Evolutionary conservation across 495 filamentous ascomycete species (phyloP).

Genomic region (Chaetomium cochliodes): DNA sequence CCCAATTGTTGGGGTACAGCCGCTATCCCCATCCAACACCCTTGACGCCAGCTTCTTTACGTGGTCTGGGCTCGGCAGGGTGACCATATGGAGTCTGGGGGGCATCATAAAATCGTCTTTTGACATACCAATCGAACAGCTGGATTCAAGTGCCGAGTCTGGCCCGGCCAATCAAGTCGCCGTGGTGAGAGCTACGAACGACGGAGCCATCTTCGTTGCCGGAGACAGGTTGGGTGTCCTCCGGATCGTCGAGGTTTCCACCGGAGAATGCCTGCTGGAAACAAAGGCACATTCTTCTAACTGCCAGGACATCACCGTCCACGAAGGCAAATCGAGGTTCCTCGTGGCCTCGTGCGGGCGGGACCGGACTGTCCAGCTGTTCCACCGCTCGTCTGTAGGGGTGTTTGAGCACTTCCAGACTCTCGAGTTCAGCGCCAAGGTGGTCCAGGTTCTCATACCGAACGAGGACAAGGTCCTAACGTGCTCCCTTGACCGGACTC

Average conservation of each 20-base stretch:
- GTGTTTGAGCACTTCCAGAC: conserved; percentile 52
- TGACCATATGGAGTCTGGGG: conserved; percentile 76
- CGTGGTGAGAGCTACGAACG: conserved; percentile 59
- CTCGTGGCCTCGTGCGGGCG: conserved; percentile 78
- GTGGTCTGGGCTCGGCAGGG: conserved; percentile 74
- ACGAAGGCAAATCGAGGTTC: conserved; percentile 51
- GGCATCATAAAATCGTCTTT: conserved; percentile 66
- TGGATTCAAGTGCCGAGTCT: conserved; percentile 51
- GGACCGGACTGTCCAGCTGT: conserved; percentile 88
- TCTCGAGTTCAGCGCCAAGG: conserved; percentile 49
- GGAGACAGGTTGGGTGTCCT: conserved; percentile 85
- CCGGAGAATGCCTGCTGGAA: conserved; percentile 55
- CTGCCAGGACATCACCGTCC: conserved; percentile 75
- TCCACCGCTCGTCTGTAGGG: conserved; percentile 55
- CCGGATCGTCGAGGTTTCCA: conserved; percentile 53
- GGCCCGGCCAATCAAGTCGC: conserved; percentile 73
- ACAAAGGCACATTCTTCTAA: conserved; percentile 85
- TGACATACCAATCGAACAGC: conserved; percentile 66
- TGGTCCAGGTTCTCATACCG: conserved; percentile 49
- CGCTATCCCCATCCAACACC: conserved; percentile 56
- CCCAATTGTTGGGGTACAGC: conserved; percentile 70
- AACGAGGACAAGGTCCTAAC: conserved; percentile 67
- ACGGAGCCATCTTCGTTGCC: conserved; percentile 65
- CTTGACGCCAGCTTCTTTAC: conserved; percentile 74
- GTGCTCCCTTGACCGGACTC: conserved; percentile 81